Evolutionary conservation across 1,284 basidiomycete genomes (phyloP), one percentile per base, ranked within the genome.

Genomic region (Boletellus sp.): DNA sequence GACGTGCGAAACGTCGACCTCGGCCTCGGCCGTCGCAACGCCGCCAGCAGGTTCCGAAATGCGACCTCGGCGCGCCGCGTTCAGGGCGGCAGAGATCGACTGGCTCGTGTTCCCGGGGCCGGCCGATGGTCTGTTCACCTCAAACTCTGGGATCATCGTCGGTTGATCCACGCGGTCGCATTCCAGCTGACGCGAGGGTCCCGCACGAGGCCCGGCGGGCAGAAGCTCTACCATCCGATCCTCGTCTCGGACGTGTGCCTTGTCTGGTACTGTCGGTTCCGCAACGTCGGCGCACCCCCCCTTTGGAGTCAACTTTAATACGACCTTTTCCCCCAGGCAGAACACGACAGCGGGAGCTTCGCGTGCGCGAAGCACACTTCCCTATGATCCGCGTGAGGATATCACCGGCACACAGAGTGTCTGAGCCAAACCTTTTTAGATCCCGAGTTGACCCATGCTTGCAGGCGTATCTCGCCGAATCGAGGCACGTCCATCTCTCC

Each of bases 381-480:
- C 66, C 61, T 64, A 19, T 16, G 27, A 11, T 40, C 26, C 7
- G 27, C 13, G 26, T 52, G 25, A 61, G 41, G 19, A 48, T 42
- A 20, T n/a, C 23, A 26, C 11, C 16, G 20, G 7, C 29, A n/a
- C 16, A 1, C 13, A 40, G 19, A 22, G 34, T 32, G 32, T 21
- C 32, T 16, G 20, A 27, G 49, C 60, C 2, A 9, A n/a, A 72
- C 71, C 63, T 58, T 71, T 39, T 51, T 67, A n/a, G 54, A 56
- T 20, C 72, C 71, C 2, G 60, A 4, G 9, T 47, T 53, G 21
- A 52, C 52, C 72, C 71, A 73, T 9, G 63, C 70, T 16, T 57
- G 50, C 5, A 70, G 47, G 14, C 50, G 52, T 17, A 73, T 34
- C 47, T 53, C 43, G 22, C 58, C 48, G 44, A 73, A 59, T n/a